Percentiles rank a stretch among this genome's conserved stretches.
phyloP scores from a whole-genome alignment of 2,329 filamentous ascomycete genomes.

The Botryotinia narcissicola region DNA sequence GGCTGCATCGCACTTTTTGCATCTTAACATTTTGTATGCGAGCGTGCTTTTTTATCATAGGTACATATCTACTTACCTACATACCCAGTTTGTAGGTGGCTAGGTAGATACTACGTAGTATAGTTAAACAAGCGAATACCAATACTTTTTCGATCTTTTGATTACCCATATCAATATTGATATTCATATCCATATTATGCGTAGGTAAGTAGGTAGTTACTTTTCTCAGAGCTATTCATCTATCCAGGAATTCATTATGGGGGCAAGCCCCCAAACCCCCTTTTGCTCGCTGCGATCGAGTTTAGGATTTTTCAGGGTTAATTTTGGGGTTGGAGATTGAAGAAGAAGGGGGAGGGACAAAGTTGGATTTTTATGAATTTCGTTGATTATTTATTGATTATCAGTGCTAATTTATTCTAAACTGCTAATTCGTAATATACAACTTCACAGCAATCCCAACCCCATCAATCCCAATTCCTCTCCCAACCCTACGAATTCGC shows the following conservation, averaged over 20 bases:
- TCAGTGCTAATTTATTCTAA: too few relatives aligned
- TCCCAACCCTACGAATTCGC: constrained; percentile 36
- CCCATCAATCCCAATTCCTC: too few relatives aligned
- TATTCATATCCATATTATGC: background rate
- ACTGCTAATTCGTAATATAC: too few relatives aligned
- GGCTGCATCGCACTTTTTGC: background rate
- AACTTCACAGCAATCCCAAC: background rate
- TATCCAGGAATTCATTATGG: background rate
- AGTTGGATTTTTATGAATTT: background rate
- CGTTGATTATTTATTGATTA: too few relatives aligned
- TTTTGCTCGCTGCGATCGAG: background rate
- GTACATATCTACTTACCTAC: too few relatives aligned
- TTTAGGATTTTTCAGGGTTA: background rate
- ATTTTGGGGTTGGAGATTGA: background rate
- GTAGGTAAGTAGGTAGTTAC: background rate
- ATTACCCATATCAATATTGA: background rate
- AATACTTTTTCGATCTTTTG: background rate
- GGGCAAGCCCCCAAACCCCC: background rate
- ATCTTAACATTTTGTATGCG: background rate
- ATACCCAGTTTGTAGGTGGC: too few relatives aligned
- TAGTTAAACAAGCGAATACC: background rate
- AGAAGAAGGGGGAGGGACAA: background rate
- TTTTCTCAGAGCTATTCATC: too few relatives aligned
- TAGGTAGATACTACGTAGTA: too few relatives aligned
- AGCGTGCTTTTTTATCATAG: background rate